Percentiles rank a stretch among this genome's conserved stretches.
Evolutionary conservation across 2,329 filamentous ascomycete genomes (phyloP).

Genomic region (Escovopsis sp.): DNA sequence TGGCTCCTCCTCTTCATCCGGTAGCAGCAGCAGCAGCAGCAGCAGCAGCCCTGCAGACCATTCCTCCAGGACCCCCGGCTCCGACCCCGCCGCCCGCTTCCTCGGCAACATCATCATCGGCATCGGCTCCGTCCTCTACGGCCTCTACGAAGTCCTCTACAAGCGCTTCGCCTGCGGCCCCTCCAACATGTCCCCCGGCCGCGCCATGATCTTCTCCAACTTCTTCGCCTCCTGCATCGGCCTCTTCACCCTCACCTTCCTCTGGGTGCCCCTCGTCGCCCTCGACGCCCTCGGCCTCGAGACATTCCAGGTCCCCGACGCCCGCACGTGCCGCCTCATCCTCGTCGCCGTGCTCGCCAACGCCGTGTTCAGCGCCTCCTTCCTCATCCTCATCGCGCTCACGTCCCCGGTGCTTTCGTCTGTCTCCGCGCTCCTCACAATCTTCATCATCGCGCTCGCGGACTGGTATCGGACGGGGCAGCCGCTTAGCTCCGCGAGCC

Average conservation of each 20-base stretch:
- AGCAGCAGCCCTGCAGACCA: too few species aligned
- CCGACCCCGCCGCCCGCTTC: conserved; percentile 45
- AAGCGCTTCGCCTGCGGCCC: conserved; percentile 88
- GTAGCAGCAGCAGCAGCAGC: too few species aligned
- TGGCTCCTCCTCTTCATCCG: conserved; percentile 23
- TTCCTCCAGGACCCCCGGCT: conserved; percentile 33
- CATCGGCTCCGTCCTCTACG: conserved; percentile 79
- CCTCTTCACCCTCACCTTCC: conserved; percentile 64
- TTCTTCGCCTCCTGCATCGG: conserved; percentile 82
- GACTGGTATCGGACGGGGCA: conserved; percentile 78
- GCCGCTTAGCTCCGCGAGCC: conserved; percentile 56
- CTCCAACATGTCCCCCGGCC: conserved; percentile 66
- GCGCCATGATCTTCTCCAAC: conserved; percentile 94
- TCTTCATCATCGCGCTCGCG: conserved; percentile 86
- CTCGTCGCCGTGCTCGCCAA: conserved; percentile 71
- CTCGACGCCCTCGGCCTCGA: conserved; percentile 69
- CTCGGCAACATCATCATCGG: conserved; percentile 88
- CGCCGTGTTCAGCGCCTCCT: conserved; percentile 81
- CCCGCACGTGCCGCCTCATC: conserved; percentile 66
- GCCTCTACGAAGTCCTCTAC: conserved; percentile 93
- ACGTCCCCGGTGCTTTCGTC: conserved; percentile 86
- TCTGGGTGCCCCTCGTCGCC: conserved; percentile 85
- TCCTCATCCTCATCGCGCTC: conserved; percentile 81
- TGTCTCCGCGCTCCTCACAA: conserved; percentile 85
- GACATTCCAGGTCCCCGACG: conserved; percentile 64